These are phyloP conservation scores for Globisporangium spinosum DNA, from an alignment of 352 stramenopile species.

Conservation along the genomic window DNA sequence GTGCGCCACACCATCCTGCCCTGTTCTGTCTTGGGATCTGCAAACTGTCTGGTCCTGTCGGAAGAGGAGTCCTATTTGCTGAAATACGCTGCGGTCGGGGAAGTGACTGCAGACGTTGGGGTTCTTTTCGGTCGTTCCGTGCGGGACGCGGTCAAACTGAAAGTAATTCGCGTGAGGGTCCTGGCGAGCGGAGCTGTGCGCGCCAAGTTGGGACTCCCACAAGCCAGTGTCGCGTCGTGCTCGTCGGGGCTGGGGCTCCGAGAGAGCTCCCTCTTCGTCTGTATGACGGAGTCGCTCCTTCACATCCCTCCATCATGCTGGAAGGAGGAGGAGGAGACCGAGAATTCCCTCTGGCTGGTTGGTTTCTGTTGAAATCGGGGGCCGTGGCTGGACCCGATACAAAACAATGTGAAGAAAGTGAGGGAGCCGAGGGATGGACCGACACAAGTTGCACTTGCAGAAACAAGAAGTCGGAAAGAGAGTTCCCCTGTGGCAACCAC, in stretches of 20 bases:
- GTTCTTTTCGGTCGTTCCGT: constrained; percentile 5
- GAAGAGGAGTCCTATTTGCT: not conserved
- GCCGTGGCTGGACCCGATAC: not conserved
- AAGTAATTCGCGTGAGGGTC: constrained; percentile 4
- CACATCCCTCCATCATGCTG: not conserved
- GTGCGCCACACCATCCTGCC: constrained; percentile 33
- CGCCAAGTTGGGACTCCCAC: not conserved
- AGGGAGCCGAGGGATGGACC: not conserved
- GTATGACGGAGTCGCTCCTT: not conserved
- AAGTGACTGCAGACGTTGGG: constrained; percentile 11
- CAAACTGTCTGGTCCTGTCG: not conserved
- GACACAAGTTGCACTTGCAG: not conserved
- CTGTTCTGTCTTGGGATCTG: not conserved
- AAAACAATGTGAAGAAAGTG: constrained; percentile 1
- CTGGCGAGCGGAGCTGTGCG: not conserved
- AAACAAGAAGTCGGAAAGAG: constrained; percentile 5
- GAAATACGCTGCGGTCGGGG: constrained; percentile 11
- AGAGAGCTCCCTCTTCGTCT: not conserved
- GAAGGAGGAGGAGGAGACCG: not conserved
- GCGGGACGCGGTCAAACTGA: constrained; percentile 14
- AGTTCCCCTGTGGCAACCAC: not conserved
- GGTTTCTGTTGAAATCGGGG: not conserved
- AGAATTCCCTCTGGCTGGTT: not conserved
- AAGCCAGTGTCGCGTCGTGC: not conserved
- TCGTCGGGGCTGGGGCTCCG: not conserved